phyloP scores from a whole-genome alignment of 2,329 filamentous ascomycete genomes.

The Talaromyces sp. region DNA sequence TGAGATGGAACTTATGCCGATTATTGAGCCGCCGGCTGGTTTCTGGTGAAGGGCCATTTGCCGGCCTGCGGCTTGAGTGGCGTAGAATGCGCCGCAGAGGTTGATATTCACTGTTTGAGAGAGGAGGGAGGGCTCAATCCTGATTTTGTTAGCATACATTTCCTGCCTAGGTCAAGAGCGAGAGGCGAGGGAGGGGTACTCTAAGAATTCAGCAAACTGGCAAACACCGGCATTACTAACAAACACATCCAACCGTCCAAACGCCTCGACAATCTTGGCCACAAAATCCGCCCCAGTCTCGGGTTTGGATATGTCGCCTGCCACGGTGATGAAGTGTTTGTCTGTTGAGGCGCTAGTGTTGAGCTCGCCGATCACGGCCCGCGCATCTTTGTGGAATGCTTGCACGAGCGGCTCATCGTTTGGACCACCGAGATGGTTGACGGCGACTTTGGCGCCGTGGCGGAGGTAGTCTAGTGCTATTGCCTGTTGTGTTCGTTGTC shows the following conservation, averaged over 20 bases:
- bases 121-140: slow-evolving; percentile 68
- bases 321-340: slow-evolving; percentile 41
- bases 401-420: slow-evolving; percentile 33
- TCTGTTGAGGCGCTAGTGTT: background rate
- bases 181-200: slow-evolving; percentile 46
- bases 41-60: slow-evolving; percentile 75
- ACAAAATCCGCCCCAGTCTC: slow-evolving; percentile 70
- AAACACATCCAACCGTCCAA: slow-evolving; percentile 67
- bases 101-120: slow-evolving; percentile 73
- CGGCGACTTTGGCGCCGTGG: slow-evolving; percentile 74
- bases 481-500: slow-evolving; percentile 47
- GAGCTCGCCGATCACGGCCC: slow-evolving; percentile 47
- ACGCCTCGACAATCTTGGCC: slow-evolving; percentile 57
- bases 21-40: slow-evolving; percentile 73
- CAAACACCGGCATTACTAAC: slow-evolving; percentile 88
- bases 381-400: slow-evolving; percentile 32
- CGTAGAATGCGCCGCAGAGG: slow-evolving; percentile 83
- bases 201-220: slow-evolving; percentile 82
- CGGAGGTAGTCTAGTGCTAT: slow-evolving; percentile 76
- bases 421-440: slow-evolving; percentile 69
- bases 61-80: slow-evolving; percentile 77
- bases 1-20: slow-evolving; percentile 44
- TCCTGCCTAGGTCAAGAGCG: background rate
- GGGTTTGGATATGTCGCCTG: slow-evolving; percentile 75
- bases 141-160: slow-evolving; percentile 29